Percentiles rank a stretch among this genome's conserved stretches.
Conservation (phyloP, 768 basidiomycete species). For the Inosperma sp. region DNA sequence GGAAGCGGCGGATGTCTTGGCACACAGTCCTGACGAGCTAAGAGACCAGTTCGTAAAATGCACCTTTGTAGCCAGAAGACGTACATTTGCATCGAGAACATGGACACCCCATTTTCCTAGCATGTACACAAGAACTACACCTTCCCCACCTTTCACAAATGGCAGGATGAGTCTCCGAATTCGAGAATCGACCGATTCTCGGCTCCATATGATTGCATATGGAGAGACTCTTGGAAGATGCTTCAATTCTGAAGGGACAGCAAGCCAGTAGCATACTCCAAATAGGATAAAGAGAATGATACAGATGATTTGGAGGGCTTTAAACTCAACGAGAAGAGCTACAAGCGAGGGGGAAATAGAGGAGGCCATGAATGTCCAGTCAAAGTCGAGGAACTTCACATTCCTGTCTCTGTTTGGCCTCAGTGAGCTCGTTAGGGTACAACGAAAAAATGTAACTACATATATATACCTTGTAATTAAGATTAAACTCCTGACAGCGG, state of each 20-base stretch:
- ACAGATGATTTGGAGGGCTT: too few species aligned
- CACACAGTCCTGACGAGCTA: constrained; percentile 25
- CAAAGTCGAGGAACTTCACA: too few species aligned
- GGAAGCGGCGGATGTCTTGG: constrained; percentile 22
- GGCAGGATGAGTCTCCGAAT: constrained; percentile 34
- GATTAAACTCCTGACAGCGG: too few species aligned
- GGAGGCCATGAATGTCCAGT: too few species aligned
- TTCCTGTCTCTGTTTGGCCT: too few species aligned
- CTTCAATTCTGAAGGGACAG: constrained; percentile 27
- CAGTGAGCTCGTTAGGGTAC: too few species aligned
- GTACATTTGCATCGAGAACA: constrained; percentile 33
- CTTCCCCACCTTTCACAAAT: constrained; percentile 27
- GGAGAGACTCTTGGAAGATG: constrained; percentile 35
- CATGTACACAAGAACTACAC: constrained; percentile 35
- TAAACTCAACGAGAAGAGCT: too few species aligned
- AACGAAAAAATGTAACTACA: too few species aligned
- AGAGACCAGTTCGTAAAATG: background rate
- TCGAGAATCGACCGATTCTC: constrained; percentile 33
- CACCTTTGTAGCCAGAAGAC: background rate
- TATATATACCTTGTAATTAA: too few species aligned
- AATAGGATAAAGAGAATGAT: background rate
- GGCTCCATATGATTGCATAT: constrained; percentile 30
- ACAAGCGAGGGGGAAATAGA: too few species aligned
- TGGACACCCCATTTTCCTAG: constrained; percentile 41
- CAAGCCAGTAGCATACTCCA: constrained; percentile 13